Conservation (phyloP, 179 eudicot genomes). For the Beta macrorhiza region DNA sequence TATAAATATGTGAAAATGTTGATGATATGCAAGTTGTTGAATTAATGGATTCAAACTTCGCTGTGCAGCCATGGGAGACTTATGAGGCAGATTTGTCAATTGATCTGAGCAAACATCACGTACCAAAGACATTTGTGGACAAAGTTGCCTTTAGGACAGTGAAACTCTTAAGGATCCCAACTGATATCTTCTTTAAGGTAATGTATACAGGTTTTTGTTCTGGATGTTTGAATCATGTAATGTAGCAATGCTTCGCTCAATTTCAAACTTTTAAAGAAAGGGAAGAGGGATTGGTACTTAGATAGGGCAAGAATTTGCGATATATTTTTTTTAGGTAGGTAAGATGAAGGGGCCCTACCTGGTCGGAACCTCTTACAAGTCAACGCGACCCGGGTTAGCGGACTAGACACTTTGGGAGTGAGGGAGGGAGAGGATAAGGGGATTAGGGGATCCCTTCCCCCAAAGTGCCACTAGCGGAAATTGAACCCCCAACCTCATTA, state of each 20-base stretch:
- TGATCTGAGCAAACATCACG: conserved; percentile 42
- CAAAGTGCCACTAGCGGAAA: too few species aligned
- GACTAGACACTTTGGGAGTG: too few species aligned
- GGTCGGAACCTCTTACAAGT: too few species aligned
- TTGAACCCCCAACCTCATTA: background rate
- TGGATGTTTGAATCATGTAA: background rate
- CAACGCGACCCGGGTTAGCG: too few species aligned
- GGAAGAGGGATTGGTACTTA: background rate
- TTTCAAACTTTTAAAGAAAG: background rate
- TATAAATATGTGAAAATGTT: background rate
- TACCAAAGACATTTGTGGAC: conserved; percentile 35
- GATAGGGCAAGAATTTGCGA: too few species aligned
- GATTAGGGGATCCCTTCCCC: too few species aligned
- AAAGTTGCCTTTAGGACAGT: conserved; percentile 42
- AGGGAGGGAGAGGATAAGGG: too few species aligned
- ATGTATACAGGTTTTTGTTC: background rate
- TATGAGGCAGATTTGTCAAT: conserved; percentile 39
- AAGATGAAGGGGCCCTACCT: too few species aligned
- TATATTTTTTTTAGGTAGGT: too few species aligned
- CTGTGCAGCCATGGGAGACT: conserved; percentile 43
- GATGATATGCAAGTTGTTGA: conserved; percentile 7
- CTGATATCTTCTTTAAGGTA: conserved; percentile 44
- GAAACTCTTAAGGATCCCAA: conserved; percentile 36
- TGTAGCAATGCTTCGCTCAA: background rate
- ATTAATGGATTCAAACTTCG: background rate